phyloP scores from a whole-genome alignment of 2,329 filamentous ascomycete species.

The Clarireedia monteithiana region DNA sequence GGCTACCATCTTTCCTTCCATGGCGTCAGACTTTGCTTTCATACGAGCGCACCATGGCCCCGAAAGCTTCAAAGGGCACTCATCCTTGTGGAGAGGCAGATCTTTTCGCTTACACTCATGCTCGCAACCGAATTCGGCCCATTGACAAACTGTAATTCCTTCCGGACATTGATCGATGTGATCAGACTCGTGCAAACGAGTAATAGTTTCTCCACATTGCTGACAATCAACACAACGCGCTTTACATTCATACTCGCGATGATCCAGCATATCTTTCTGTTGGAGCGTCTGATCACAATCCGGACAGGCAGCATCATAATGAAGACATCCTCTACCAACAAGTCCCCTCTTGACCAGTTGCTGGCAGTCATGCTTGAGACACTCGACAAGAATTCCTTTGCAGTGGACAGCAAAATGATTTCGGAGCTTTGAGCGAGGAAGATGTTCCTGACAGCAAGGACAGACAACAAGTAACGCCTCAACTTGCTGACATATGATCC shows the following conservation, averaged over 20 bases:
- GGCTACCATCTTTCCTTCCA: constrained; percentile 38
- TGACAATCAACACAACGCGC: constrained; percentile 27
- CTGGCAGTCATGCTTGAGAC: constrained; percentile 40
- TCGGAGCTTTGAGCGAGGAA: constrained; percentile 46
- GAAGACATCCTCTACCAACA: constrained; percentile 45
- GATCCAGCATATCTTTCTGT: constrained; percentile 40
- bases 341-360: constrained; percentile 45
- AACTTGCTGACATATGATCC: constrained; percentile 52
- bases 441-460: constrained; percentile 45
- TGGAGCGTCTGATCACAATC: constrained; percentile 42
- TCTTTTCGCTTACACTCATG: constrained; percentile 33
- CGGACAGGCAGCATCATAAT: constrained; percentile 43
- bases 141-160: constrained; percentile 37
- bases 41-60: constrained; percentile 41
- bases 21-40: constrained; percentile 35
- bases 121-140: constrained; percentile 41
- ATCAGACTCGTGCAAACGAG: constrained; percentile 20
- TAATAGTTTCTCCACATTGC: constrained; percentile 22
- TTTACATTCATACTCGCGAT: constrained; percentile 39
- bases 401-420: constrained; percentile 51
- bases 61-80: constrained; percentile 45
- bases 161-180: constrained; percentile 39
- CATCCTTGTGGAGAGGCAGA: constrained; percentile 38
- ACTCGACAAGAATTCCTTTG: constrained; percentile 46
- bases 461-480: constrained; percentile 52